These are phyloP conservation scores for Davidsoniella eucalypti DNA, from an alignment of 2,329 filamentous ascomycete species.

Conservation along the genomic window DNA sequence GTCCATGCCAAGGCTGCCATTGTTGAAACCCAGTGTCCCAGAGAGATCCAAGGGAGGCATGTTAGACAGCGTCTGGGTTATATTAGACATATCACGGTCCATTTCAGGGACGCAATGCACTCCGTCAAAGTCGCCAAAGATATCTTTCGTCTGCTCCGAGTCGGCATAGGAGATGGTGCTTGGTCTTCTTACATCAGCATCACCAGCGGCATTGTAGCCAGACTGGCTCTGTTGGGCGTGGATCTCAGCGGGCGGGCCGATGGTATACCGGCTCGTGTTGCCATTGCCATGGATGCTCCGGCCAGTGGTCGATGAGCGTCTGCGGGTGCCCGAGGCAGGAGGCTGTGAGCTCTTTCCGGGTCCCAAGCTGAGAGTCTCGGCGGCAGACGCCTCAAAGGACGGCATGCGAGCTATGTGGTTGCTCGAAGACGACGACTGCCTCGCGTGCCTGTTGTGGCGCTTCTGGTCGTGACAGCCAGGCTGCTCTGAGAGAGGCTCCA, in stretches of 20 bases:
- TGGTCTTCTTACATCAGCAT: not conserved
- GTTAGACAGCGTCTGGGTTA: not conserved
- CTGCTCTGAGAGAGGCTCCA: slow-evolving; percentile 11
- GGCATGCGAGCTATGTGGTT: not conserved
- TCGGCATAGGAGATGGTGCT: slow-evolving; percentile 26
- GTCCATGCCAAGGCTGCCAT: not conserved
- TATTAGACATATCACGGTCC: slow-evolving; percentile 4
- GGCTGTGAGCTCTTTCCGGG: not conserved
- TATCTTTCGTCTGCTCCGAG: slow-evolving; percentile 44
- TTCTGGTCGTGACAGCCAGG: not conserved
- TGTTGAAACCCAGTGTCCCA: slow-evolving; percentile 2
- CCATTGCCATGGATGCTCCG: not conserved
- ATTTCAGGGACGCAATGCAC: slow-evolving; percentile 52
- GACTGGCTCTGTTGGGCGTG: not conserved
- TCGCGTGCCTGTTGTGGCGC: not conserved
- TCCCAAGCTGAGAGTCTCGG: slow-evolving; percentile 9
- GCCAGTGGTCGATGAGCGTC: not conserved
- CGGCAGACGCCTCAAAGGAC: slow-evolving; percentile 7
- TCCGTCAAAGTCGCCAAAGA: slow-evolving; percentile 71
- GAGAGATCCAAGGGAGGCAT: slow-evolving; percentile 6
- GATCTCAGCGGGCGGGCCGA: not conserved
- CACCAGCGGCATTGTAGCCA: not conserved
- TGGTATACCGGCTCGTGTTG: not conserved
- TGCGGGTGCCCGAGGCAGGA: not conserved
- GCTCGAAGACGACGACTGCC: not conserved